phyloP scores from a whole-genome alignment of 371 early-diverging fungal species.

The Coemansia linderi region DNA sequence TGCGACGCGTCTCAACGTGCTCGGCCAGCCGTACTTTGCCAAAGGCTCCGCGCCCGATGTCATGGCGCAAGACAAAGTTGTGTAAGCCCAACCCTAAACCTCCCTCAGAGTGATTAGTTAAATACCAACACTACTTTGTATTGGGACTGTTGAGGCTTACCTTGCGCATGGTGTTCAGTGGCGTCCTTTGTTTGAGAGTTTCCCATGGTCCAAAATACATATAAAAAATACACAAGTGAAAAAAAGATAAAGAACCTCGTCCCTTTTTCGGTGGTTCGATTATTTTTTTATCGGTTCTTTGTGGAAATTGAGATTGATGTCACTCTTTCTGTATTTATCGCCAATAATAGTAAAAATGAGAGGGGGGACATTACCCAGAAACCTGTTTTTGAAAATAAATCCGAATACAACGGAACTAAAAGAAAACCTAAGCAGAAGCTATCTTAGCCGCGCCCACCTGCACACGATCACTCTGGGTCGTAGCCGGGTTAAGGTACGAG shows the following conservation, averaged over 20 bases:
- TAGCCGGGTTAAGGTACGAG: constrained; percentile 76
- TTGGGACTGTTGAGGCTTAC: neutral
- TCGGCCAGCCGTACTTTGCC: constrained; percentile 75
- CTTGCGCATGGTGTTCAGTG: neutral
- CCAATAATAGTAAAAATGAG: neutral
- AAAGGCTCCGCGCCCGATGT: constrained; percentile 46
- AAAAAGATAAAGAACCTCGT: neutral
- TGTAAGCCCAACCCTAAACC: constrained; percentile 22
- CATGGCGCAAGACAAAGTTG: constrained; percentile 41
- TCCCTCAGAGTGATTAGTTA: too few relatives aligned
- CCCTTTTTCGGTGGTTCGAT: neutral
- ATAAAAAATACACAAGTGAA: neutral
- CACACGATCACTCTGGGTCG: constrained; percentile 43
- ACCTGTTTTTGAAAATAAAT: neutral
- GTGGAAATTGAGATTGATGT: neutral
- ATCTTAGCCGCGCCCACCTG: constrained; percentile 53
- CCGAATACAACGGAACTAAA: too few relatives aligned
- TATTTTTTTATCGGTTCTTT: neutral
- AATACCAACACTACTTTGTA: too few relatives aligned
- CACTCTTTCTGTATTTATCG: neutral
- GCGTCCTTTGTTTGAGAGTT: constrained; percentile 10
- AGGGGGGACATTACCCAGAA: neutral
- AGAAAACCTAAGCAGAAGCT: constrained; percentile 14
- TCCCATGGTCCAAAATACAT: constrained; percentile 2
- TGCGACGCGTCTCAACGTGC: constrained; percentile 68